Base-by-base conservation (phyloP, 2,329 filamentous ascomycete species). In the Pseudocercospora cruenta region DNA sequence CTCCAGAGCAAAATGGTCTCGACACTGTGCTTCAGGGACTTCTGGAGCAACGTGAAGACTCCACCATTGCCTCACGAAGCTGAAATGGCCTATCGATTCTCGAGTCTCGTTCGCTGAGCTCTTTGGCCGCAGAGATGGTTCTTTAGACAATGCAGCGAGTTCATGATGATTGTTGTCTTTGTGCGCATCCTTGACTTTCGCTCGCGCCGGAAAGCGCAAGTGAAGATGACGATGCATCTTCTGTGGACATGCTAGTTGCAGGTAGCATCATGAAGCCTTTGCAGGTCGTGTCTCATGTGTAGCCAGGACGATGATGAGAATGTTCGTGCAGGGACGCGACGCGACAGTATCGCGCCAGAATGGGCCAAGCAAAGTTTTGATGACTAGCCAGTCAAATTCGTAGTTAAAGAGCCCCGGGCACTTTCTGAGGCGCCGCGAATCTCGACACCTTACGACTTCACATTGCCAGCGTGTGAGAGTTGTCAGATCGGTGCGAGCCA, bases 401-500 rank as follows among this genome's bases (percentile, higher is more conserved):
- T n/a, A n/a, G 24, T n/a, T 26, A 53, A 10, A 12, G 19, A 21
- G 22, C 47, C 10, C 22, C n/a, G n/a, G n/a, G n/a, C n/a, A n/a
- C n/a, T n/a, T 24, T 26, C 22, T 5, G 4, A 53, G 9, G 8
- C 7, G 21, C 47, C 47, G 21, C 12, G 33, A 16, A 33, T 10
- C 33, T 36, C 3, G 33, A 16, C 9, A 10, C 14, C 33, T 36
- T 36, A 16, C 33, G 12, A 36, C 24, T 26, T 53, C 21, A 53
- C 47, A 53, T 12, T 26, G 19, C 1, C 4, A n/a, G 47, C 21
- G 14, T 26, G 14, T n/a, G 10, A 53, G 21, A 24, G 6, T 26
- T 24, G 21, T 53, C 21, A 16, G 7, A 22, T 16, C 21, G 3
- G 16, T 19, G 55, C 55, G 31, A 26, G 1, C 72, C 72, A n/a